Conservation (phyloP, 129 eudicot genomes). For the Centrapalus pauciflorus region DNA sequence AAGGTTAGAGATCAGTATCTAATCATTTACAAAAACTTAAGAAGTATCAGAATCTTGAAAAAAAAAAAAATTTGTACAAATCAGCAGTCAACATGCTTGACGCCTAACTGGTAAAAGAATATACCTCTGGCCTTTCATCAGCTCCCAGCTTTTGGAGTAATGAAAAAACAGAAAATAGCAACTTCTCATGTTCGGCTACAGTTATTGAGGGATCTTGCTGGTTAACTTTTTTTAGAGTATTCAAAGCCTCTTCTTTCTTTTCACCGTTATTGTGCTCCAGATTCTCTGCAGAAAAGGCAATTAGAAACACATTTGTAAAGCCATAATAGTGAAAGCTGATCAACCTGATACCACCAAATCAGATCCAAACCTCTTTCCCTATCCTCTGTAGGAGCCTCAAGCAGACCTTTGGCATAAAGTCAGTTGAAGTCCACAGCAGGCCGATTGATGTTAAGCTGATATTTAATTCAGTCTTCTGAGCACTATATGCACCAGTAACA, state of each 20-base stretch:
- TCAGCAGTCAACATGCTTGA: conserved; percentile 4
- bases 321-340: background rate
- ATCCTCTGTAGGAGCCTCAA: conserved; percentile 34
- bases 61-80: background rate
- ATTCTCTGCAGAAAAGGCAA: conserved; percentile 24
- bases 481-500: conserved; percentile 94
- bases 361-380: conserved; percentile 45
- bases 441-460: conserved; percentile 97
- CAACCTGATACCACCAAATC: background rate
- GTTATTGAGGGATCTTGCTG: conserved; percentile 33
- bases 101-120: background rate
- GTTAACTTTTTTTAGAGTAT: conserved; percentile 19
- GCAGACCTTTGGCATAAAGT: conserved; percentile 73
- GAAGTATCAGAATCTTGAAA: background rate
- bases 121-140: conserved; percentile 98
- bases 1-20: too few species aligned
- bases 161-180: conserved; percentile 74
- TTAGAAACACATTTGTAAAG: background rate
- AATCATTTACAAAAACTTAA: background rate
- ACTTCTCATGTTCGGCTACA: conserved; percentile 58
- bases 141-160: conserved; percentile 86
- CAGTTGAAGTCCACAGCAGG: conserved; percentile 91
- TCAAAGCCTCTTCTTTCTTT: conserved; percentile 26
- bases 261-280: conserved; percentile 34
- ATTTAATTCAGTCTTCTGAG: conserved; percentile 87